Percentiles rank a stretch among this genome's conserved stretches.
Evolutionary conservation across 306 rosid genomes (phyloP).

Genomic region (Psophocarpus tetragonolobus): DNA sequence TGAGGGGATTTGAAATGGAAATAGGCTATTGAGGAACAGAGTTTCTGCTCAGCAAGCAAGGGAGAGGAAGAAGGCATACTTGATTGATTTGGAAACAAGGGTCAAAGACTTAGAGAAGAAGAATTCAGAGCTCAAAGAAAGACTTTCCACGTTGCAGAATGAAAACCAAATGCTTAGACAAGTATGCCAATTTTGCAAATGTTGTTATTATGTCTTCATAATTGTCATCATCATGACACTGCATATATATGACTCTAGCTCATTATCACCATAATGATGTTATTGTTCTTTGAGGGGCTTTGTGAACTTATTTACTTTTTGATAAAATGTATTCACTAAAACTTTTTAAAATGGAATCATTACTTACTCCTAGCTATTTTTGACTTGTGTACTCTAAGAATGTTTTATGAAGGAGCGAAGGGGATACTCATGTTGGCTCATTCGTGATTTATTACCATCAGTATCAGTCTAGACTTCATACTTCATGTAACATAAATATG

Average conservation of each 20-base stretch:
- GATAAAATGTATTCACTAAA: background rate
- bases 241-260: background rate
- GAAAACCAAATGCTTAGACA: conserved; percentile 99
- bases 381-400: background rate
- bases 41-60: conserved; percentile 99
- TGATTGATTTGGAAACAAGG: conserved; percentile 75
- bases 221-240: background rate
- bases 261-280: background rate
- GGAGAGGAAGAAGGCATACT: conserved; percentile 92
- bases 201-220: background rate
- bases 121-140: conserved; percentile 87
- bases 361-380: background rate
- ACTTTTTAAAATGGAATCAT: background rate
- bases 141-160: conserved; percentile 82
- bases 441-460: background rate
- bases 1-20: conserved; percentile 15
- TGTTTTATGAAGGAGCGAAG: background rate
- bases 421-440: background rate
- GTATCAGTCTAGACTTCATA: background rate
- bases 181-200: conserved; percentile 47
- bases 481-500: background rate
- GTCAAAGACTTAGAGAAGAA: conserved; percentile 79
- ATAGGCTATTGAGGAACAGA: conserved; percentile 87
- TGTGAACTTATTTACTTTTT: background rate
- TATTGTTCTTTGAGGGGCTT: background rate